Percentiles rank a stretch among this genome's conserved stretches.
phyloP scores from a whole-genome alignment of 306 rosid genomes.

The Sindora glabra region DNA sequence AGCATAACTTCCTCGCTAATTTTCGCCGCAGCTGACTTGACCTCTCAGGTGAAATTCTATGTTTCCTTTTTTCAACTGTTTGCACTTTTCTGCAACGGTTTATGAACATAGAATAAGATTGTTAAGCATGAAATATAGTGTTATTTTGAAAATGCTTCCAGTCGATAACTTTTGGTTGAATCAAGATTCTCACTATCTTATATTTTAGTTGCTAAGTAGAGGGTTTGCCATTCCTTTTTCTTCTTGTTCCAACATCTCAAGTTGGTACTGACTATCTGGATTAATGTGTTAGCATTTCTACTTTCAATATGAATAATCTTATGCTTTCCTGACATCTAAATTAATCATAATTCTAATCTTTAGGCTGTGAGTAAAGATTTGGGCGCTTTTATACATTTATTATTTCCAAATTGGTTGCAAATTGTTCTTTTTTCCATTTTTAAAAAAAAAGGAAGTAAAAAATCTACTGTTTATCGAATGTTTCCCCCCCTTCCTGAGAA shows the following conservation, averaged over 20 bases:
- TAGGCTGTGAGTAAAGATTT: not conserved
- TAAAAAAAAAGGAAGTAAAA: not conserved
- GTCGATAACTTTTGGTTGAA: no score
- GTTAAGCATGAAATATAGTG: no score
- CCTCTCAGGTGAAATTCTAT: constrained; percentile 49
- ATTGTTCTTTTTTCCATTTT: not conserved
- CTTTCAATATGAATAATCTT: not conserved
- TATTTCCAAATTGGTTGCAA: no score
- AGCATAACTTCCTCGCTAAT: constrained; percentile 49
- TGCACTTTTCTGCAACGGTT: not conserved
- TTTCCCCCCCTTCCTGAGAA: not conserved
- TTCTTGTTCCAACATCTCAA: not conserved
- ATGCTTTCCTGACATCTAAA: not conserved
- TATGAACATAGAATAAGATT: no score
- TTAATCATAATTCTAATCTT: not conserved
- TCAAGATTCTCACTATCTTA: no score
- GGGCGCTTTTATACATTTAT: not conserved
- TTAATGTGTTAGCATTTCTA: not conserved
- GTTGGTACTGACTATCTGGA: not conserved
- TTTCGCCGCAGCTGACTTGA: constrained; percentile 50
- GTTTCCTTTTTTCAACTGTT: not conserved
- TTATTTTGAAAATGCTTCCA: no score
- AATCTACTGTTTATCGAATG: not conserved
- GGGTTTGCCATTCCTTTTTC: no score
- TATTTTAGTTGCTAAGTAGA: no score